A percentile compares a stretch with the other conserved stretches of the same genome.
These are phyloP conservation scores for Notholithocarpus densiflorus DNA, from an alignment of 306 rosid genomes.

Conservation along the genomic window DNA sequence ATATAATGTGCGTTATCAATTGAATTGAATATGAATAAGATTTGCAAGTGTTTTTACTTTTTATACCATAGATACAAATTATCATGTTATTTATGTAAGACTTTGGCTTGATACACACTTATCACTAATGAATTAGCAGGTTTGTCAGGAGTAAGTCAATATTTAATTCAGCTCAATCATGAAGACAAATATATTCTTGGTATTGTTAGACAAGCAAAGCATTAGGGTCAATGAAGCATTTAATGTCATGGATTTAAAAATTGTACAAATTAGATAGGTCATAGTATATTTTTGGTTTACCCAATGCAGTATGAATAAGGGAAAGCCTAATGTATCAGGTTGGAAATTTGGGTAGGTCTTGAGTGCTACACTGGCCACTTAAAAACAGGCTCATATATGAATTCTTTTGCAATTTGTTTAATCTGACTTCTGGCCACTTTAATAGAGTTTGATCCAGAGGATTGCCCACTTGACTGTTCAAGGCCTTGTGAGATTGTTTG, in stretches of 20 bases:
- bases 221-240: background rate
- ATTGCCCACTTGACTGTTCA: conserved; percentile 80
- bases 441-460: conserved; percentile 87
- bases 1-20: background rate
- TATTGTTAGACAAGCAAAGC: background rate
- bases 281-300: background rate
- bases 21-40: background rate
- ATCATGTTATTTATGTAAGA: background rate
- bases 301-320: background rate
- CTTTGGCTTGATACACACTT: background rate
- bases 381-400: conserved; percentile 5
- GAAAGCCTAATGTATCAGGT: background rate
- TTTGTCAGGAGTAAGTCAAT: background rate
- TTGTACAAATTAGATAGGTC: background rate
- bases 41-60: background rate
- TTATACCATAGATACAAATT: background rate
- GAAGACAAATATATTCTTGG: background rate
- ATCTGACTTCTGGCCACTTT: conserved; percentile 4
- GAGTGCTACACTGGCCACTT: background rate
- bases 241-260: background rate
- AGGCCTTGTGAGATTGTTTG: conserved; percentile 78
- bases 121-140: background rate
- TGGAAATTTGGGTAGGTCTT: background rate
- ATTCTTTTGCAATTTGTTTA: background rate
- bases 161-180: background rate